Conservation (phyloP, 371 early-diverging fungal genomes). For the Sporodiniella umbellata region DNA sequence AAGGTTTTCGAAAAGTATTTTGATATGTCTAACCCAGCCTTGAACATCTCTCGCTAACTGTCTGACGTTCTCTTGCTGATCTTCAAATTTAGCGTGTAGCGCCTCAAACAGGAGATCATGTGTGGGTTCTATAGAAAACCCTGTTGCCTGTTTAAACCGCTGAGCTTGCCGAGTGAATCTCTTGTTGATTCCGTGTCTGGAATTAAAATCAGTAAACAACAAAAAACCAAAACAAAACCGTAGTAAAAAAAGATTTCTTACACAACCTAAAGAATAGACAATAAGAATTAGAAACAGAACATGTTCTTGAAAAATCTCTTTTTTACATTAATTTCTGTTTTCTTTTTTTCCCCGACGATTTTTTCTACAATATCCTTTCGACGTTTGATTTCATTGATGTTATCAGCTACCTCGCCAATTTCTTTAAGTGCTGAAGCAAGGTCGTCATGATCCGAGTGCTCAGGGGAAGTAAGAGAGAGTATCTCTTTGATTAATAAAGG, state of each 20-base stretch:
- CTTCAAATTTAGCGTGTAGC: slow-evolving; percentile 56
- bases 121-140: slow-evolving; percentile 40
- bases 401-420: slow-evolving; percentile 72
- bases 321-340: slow-evolving; percentile 59
- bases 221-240: not conserved
- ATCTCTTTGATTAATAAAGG: slow-evolving; percentile 61
- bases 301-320: not conserved
- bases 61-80: slow-evolving; percentile 50
- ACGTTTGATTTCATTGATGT: slow-evolving; percentile 83
- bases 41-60: slow-evolving; percentile 54
- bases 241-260: slow-evolving; percentile 15
- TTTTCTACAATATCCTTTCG: slow-evolving; percentile 85
- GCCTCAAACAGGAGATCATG: slow-evolving; percentile 60
- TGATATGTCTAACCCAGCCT: slow-evolving; percentile 54
- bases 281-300: not conserved
- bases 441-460: slow-evolving; percentile 58
- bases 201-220: not conserved
- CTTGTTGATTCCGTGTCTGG: slow-evolving; percentile 74
- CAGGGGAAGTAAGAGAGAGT: slow-evolving; percentile 51
- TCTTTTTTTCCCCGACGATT: slow-evolving; percentile 73
- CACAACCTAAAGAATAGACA: slow-evolving; percentile 30
- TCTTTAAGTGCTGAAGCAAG: slow-evolving; percentile 50
- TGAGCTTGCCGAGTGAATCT: slow-evolving; percentile 64
- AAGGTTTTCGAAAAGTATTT: slow-evolving; percentile 57
- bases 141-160: slow-evolving; percentile 47